These are phyloP conservation scores for Boletales sp. DNA, from an alignment of 768 basidiomycete species.

Conservation along the genomic window DNA sequence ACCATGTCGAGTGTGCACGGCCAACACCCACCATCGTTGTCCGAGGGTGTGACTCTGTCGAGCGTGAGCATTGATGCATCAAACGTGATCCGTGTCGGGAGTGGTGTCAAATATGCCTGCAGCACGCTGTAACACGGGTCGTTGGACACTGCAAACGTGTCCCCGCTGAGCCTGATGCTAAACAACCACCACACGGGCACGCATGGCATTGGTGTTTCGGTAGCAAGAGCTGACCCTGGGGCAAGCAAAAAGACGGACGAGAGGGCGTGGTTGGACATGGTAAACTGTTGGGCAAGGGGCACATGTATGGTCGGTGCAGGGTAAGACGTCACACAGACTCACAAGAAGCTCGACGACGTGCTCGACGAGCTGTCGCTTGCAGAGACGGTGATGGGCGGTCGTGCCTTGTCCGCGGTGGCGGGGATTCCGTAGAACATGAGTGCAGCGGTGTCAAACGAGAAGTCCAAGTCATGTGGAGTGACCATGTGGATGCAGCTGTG, in stretches of 20 bases:
- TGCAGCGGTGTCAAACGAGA: constrained; percentile 60
- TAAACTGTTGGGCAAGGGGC: constrained; percentile 60
- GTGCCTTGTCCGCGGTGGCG: constrained; percentile 55
- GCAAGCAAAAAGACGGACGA: constrained; percentile 74
- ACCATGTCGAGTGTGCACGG: constrained; percentile 48
- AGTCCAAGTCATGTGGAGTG: too few relatives aligned
- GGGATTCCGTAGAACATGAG: constrained; percentile 72
- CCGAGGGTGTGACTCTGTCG: constrained; percentile 66
- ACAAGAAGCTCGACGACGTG: constrained; percentile 49
- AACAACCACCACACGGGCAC: constrained; percentile 86
- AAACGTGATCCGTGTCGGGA: constrained; percentile 78
- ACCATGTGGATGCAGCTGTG: too few relatives aligned
- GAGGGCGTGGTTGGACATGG: constrained; percentile 54
- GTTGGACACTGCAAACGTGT: constrained; percentile 52
- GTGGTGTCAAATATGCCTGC: constrained; percentile 59
- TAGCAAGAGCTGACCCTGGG: constrained; percentile 53
- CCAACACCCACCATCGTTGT: constrained; percentile 33
- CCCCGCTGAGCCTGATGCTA: constrained; percentile 75
- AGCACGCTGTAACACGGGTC: constrained; percentile 61
- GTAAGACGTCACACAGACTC: constrained; percentile 55
- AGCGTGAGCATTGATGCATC: constrained; percentile 68
- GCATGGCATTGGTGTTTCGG: constrained; percentile 54
- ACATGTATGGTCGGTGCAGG: constrained; percentile 52
- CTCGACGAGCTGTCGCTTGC: constrained; percentile 54
- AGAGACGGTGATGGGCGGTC: constrained; percentile 55